These are phyloP conservation scores for Psilocybe tampanensis DNA, from an alignment of 768 basidiomycete species.

Conservation along the genomic window DNA sequence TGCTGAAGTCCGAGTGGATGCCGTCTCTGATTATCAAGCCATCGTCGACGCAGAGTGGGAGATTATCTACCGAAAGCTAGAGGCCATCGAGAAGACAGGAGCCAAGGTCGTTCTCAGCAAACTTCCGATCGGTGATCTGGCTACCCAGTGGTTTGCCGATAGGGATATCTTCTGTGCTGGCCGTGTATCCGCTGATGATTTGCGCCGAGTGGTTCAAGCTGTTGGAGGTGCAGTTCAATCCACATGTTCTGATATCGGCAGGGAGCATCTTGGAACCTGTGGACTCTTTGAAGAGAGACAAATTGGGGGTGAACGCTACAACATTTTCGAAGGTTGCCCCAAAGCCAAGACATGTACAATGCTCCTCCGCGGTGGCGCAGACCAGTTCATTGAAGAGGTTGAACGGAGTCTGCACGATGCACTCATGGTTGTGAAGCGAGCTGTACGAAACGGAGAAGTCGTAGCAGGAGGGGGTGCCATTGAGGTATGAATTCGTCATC, in stretches of 20 bases:
- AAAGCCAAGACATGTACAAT: conserved; percentile 96
- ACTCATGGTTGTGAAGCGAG: conserved; percentile 99
- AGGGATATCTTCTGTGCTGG: conserved; percentile 99
- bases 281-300: conserved; percentile 92
- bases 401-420: conserved; percentile 97
- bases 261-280: conserved; percentile 93
- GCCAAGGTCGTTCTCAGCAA: conserved; percentile 98
- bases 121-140: conserved; percentile 96
- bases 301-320: conserved; percentile 96
- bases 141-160: conserved; percentile 99
- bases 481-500: conserved; percentile 58
- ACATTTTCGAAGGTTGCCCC: conserved; percentile 91
- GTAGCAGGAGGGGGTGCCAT: conserved; percentile 98
- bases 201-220: conserved; percentile 93
- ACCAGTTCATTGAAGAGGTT: conserved; percentile 99
- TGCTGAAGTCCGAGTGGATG: conserved; percentile 96
- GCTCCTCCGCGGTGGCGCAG: conserved; percentile 92
- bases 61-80: conserved; percentile 96
- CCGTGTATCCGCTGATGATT: conserved; percentile 86
- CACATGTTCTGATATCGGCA: conserved; percentile 89
- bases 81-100: conserved; percentile 94
- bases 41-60: conserved; percentile 99
- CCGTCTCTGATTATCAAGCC: conserved; percentile 97
- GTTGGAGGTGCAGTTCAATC: conserved; percentile 95
- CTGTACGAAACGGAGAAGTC: conserved; percentile 92